These are phyloP conservation scores for Phytophthora chlamydospora DNA, from an alignment of 352 stramenopile genomes.

Conservation along the genomic window DNA sequence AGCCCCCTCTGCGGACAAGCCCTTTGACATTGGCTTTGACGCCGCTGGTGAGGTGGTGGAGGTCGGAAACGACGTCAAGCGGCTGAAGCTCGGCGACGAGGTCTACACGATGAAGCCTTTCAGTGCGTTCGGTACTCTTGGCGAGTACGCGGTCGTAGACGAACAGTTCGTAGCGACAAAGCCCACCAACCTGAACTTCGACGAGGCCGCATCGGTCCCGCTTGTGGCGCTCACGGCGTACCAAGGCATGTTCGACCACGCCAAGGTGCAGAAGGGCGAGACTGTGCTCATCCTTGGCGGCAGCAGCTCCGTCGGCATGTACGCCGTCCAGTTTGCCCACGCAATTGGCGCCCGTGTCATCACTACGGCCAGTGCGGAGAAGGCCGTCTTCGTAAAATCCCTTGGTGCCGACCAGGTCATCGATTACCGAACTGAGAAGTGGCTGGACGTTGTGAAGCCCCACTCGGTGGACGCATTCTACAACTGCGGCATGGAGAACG, in stretches of 20 bases:
- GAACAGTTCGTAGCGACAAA: slow-evolving; percentile 34
- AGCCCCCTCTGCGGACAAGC: background rate
- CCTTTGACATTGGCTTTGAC: slow-evolving; percentile 19
- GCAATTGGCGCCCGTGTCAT: slow-evolving; percentile 25
- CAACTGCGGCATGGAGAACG: slow-evolving; percentile 27
- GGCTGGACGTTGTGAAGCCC: slow-evolving; percentile 28
- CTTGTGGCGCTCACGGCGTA: slow-evolving; percentile 30
- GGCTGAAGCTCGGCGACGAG: slow-evolving; percentile 18
- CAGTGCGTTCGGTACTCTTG: slow-evolving; percentile 13
- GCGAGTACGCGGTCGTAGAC: slow-evolving; percentile 8
- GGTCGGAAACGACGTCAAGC: slow-evolving; percentile 13
- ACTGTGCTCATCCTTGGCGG: slow-evolving; percentile 15
- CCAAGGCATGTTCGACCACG: slow-evolving; percentile 26
- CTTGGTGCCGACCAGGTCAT: slow-evolving; percentile 51
- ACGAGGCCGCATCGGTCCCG: slow-evolving; percentile 31
- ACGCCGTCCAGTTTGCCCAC: slow-evolving; percentile 57
- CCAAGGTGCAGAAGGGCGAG: slow-evolving; percentile 15
- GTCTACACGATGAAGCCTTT: slow-evolving; percentile 20
- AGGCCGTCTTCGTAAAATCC: slow-evolving; percentile 39
- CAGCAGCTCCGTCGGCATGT: slow-evolving; percentile 49
- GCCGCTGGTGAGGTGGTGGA: slow-evolving; percentile 9
- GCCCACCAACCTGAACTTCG: slow-evolving; percentile 36
- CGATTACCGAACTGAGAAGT: slow-evolving; percentile 53
- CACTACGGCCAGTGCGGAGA: slow-evolving; percentile 18
- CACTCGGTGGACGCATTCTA: slow-evolving; percentile 34